phyloP scores from a whole-genome alignment of 108 stramenopile species.

The Skeletonema marinoi region DNA sequence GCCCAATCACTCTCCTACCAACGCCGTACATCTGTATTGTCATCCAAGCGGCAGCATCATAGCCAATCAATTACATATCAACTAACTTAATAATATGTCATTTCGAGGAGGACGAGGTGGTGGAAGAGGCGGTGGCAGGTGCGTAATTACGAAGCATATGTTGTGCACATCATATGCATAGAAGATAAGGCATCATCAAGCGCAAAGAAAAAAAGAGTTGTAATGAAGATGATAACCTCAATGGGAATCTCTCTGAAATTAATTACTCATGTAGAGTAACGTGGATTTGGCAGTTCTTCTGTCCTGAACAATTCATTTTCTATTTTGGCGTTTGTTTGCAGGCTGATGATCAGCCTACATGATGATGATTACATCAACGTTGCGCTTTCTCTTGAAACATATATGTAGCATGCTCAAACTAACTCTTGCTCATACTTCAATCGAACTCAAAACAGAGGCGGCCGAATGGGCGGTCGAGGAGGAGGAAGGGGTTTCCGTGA shows the following conservation, averaged over 20 bases:
- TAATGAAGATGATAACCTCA: background rate
- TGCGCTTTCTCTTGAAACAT: background rate
- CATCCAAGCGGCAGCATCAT: background rate
- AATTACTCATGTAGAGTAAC: background rate
- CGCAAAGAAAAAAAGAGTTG: background rate
- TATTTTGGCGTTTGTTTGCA: background rate
- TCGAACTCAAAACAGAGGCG: background rate
- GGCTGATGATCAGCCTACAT: no score
- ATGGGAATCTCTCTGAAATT: conserved; percentile 7
- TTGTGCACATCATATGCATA: background rate
- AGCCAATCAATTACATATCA: background rate
- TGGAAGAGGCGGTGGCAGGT: conserved; percentile 35
- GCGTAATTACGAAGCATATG: background rate
- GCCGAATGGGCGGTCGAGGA: conserved; percentile 19
- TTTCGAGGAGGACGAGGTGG: conserved; percentile 30
- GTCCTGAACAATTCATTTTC: background rate
- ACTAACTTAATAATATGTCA: background rate
- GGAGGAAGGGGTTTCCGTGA: conserved; percentile 51
- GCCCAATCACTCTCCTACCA: background rate
- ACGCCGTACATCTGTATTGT: background rate
- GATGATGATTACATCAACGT: background rate
- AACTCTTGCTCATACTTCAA: background rate
- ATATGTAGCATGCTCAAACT: background rate
- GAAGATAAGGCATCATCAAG: background rate
- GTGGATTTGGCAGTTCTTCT: conserved; percentile 1